Percentiles rank a stretch among this genome's conserved stretches.
Evolutionary conservation across 2,329 filamentous ascomycete species (phyloP).

Genomic region (Cladosporium cucumerinum): DNA sequence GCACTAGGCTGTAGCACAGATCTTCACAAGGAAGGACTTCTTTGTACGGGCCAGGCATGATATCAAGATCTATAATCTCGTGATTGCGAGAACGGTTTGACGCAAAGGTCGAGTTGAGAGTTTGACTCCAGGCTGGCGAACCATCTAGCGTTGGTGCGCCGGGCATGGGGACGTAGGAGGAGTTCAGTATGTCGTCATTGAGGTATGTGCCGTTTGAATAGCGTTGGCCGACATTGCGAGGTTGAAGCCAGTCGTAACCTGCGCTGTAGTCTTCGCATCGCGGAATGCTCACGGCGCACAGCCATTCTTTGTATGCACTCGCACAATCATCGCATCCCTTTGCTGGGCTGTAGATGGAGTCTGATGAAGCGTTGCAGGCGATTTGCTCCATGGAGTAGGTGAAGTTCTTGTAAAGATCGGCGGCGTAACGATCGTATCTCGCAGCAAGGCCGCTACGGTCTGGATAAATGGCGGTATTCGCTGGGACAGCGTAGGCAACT

Average conservation of each 20-base stretch:
- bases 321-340: slow-evolving; percentile 73
- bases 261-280: slow-evolving; percentile 81
- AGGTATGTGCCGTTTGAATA: slow-evolving; percentile 32
- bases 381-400: slow-evolving; percentile 77
- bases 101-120: slow-evolving; percentile 30
- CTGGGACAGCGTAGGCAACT: slow-evolving; percentile 86
- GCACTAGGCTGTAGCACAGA: slow-evolving; percentile 80
- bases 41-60: slow-evolving; percentile 86
- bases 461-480: slow-evolving; percentile 63
- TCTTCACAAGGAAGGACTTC: slow-evolving; percentile 87
- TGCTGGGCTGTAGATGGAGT: slow-evolving; percentile 77
- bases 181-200: slow-evolving; percentile 22
- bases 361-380: slow-evolving; percentile 72
- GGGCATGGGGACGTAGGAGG: slow-evolving; percentile 33
- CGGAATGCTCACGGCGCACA: slow-evolving; percentile 89
- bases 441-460: slow-evolving; percentile 60
- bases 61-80: slow-evolving; percentile 62
- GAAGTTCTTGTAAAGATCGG: slow-evolving; percentile 70
- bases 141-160: slow-evolving; percentile 33
- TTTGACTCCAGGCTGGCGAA: slow-evolving; percentile 31
- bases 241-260: slow-evolving; percentile 54
- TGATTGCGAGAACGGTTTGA: slow-evolving; percentile 35
- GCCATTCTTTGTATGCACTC: slow-evolving; percentile 84
- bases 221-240: slow-evolving; percentile 64
- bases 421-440: slow-evolving; percentile 76